These are phyloP conservation scores for Dothistroma pini DNA, from an alignment of 2,329 filamentous ascomycete species.

Conservation along the genomic window DNA sequence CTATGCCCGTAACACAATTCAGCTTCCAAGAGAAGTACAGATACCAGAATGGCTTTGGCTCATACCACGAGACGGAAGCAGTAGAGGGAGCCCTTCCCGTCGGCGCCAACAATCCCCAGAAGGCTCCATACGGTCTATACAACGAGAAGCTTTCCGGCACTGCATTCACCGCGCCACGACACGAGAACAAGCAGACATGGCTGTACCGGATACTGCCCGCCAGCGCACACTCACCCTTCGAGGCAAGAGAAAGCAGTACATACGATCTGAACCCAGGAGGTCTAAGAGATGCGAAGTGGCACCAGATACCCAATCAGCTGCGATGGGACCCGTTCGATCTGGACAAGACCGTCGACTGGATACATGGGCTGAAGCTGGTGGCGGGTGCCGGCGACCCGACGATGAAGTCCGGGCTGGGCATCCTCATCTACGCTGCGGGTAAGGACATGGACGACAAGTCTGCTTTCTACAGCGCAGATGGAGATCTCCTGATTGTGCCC, in stretches of 20 bases:
- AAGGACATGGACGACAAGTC: conserved; percentile 70
- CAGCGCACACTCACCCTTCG: conserved; percentile 55
- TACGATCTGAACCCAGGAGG: conserved; percentile 51
- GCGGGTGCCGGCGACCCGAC: conserved; percentile 77
- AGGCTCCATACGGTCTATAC: conserved; percentile 73
- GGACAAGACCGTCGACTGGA: conserved; percentile 65
- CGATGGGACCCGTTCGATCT: conserved; percentile 77
- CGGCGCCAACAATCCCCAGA: conserved; percentile 78
- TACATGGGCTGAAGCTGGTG: conserved; percentile 66
- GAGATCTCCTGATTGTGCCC: conserved; percentile 63
- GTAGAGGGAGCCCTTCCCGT: conserved; percentile 69
- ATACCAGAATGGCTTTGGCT: conserved; percentile 75
- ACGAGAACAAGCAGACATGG: conserved; percentile 58
- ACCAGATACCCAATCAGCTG: conserved; percentile 76
- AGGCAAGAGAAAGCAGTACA: conserved; percentile 46
- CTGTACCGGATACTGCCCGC: conserved; percentile 56
- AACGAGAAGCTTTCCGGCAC: conserved; percentile 66
- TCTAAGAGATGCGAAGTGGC: conserved; percentile 43
- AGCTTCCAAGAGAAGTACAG: conserved; percentile 63
- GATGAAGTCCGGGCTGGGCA: conserved; percentile 73
- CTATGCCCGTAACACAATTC: conserved; percentile 64
- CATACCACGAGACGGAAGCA: conserved; percentile 77
- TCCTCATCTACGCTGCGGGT: conserved; percentile 75
- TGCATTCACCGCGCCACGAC: conserved; percentile 56
- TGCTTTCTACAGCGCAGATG: conserved; percentile 79